Conservation (phyloP, 1,284 basidiomycete genomes). For the Agaricales sp. region DNA sequence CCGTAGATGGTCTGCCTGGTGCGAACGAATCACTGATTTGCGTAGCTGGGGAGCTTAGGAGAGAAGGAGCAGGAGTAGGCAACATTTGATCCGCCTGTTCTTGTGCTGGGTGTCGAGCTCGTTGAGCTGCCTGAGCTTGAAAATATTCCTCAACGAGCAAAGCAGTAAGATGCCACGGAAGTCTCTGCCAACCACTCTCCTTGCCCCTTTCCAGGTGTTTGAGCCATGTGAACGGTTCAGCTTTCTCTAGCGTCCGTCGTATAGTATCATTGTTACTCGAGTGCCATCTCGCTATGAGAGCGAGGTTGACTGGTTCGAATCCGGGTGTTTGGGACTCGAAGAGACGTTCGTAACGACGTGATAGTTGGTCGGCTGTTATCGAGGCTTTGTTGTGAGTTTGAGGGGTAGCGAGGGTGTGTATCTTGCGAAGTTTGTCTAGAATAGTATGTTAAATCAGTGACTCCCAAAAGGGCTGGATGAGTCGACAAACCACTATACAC, state of each 20-base stretch:
- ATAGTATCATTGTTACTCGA: constrained; percentile 31
- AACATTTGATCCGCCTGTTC: background rate
- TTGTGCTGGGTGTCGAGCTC: constrained; percentile 24
- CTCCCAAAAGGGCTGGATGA: constrained; percentile 5
- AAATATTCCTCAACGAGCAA: constrained; percentile 55
- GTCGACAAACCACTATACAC: constrained; percentile 32
- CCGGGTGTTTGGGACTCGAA: constrained; percentile 25
- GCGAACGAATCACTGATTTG: background rate
- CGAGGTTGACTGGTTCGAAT: constrained; percentile 29
- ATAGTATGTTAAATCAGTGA: constrained; percentile 7
- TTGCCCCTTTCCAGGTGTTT: constrained; percentile 46
- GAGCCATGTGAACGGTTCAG: constrained; percentile 63
- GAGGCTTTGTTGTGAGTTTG: constrained; percentile 53
- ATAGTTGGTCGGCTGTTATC: constrained; percentile 55
- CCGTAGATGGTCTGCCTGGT: background rate
- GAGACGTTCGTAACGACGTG: constrained; percentile 49
- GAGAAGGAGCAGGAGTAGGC: no score
- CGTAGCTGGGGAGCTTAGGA: background rate
- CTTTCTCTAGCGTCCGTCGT: constrained; percentile 39
- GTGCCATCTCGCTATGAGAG: constrained; percentile 49
- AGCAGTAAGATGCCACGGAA: constrained; percentile 56
- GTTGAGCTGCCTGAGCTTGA: constrained; percentile 25
- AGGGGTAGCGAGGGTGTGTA: constrained; percentile 37
- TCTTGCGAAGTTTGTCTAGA: constrained; percentile 46
- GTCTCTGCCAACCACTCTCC: constrained; percentile 21